phyloP scores from a whole-genome alignment of 306 rosid species.

The Vigna angularis region DNA sequence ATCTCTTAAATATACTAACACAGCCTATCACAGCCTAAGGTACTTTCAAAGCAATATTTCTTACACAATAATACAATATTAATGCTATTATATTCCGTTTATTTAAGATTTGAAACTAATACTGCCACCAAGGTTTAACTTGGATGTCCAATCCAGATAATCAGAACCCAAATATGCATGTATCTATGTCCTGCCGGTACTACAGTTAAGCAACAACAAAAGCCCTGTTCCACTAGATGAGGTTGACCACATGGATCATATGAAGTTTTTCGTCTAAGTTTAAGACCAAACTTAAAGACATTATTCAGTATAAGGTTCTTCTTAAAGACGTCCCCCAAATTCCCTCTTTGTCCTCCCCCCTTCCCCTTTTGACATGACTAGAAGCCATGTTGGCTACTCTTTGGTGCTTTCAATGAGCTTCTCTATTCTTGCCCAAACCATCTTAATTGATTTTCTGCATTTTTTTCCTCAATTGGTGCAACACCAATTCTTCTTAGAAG shows the following conservation, averaged over 20 bases:
- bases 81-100: background rate
- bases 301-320: background rate
- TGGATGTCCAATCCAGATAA: slow-evolving; percentile 14
- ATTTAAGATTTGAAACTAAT: too few relatives aligned
- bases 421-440: background rate
- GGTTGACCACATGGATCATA: background rate
- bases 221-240: background rate
- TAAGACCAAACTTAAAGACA: background rate
- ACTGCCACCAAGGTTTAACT: slow-evolving; percentile 4
- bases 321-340: background rate
- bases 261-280: background rate
- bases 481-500: background rate
- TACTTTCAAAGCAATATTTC: slow-evolving; percentile 20
- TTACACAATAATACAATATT: background rate
- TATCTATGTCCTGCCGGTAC: background rate
- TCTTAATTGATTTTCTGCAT: background rate
- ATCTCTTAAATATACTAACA: slow-evolving; percentile 7
- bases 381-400: background rate
- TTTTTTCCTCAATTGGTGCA: background rate
- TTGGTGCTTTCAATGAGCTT: background rate
- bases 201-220: slow-evolving; percentile 3
- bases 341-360: background rate
- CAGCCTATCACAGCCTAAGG: slow-evolving; percentile 10
- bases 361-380: background rate
- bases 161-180: slow-evolving; percentile 6